phyloP scores from a whole-genome alignment of 176 grass and related monocot genomes.

The Musa beccarii region DNA sequence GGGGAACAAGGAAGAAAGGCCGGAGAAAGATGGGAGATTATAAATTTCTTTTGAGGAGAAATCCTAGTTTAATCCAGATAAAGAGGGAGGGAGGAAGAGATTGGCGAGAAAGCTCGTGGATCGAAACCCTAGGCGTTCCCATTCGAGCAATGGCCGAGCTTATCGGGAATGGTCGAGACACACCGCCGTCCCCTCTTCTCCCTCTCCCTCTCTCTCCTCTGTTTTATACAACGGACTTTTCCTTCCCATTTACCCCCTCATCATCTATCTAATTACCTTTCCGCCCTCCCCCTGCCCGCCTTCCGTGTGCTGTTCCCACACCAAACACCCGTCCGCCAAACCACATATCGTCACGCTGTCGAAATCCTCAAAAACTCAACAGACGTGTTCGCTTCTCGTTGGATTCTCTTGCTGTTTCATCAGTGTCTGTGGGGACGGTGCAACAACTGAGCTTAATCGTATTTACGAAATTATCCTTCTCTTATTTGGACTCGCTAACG shows the following conservation, averaged over 20 bases:
- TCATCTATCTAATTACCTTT: not conserved
- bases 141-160: slow-evolving; percentile 34
- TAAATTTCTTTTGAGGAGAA: not conserved
- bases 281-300: not conserved
- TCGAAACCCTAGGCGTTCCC: slow-evolving; percentile 31
- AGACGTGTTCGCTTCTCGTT: not conserved
- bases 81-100: slow-evolving; percentile 4
- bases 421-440: too few species aligned
- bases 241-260: not conserved
- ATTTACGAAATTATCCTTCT: not conserved
- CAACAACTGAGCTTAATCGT: not conserved
- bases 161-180: slow-evolving; percentile 28
- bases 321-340: not conserved
- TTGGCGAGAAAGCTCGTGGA: slow-evolving; percentile 7
- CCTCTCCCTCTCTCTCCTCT: not conserved
- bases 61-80: slow-evolving; percentile 8
- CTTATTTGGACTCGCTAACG: not conserved
- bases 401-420: not conserved
- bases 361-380: not conserved
- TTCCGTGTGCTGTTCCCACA: not conserved
- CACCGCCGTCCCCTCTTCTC: slow-evolving; percentile 19
- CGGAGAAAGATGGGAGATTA: not conserved
- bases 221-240: slow-evolving; percentile 6
- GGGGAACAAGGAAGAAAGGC: not conserved
- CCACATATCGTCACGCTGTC: not conserved